A percentile compares a stretch with the other conserved stretches of the same genome.
Evolutionary conservation across 345 rosid species (phyloP).

Genomic region (Eucalyptus curtisii): DNA sequence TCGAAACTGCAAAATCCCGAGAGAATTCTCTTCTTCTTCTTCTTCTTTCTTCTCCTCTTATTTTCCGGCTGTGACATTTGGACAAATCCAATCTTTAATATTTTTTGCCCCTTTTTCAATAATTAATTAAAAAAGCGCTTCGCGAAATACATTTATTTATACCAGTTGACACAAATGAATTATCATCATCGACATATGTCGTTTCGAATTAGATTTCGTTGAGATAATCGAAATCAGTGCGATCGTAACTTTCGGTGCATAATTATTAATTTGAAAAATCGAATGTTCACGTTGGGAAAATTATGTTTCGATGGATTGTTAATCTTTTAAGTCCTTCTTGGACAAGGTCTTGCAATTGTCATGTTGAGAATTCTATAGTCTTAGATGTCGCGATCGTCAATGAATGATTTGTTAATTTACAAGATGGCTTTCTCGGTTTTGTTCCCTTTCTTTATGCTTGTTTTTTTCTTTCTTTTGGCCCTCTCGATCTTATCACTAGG

Average conservation of each 20-base stretch:
- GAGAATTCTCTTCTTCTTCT: neutral
- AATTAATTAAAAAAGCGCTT: no score
- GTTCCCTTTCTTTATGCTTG: neutral
- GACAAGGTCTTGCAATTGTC: neutral
- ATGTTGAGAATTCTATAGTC: neutral
- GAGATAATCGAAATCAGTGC: fast-evolving
- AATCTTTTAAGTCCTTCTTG: neutral
- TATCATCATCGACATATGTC: fast-evolving
- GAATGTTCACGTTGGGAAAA: neutral
- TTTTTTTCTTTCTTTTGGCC: no score
- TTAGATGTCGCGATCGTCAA: neutral
- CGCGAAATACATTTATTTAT: no score
- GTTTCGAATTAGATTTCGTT: no score
- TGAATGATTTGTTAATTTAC: neutral
- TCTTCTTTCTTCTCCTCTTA: neutral
- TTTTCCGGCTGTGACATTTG: neutral
- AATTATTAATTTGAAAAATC: fast-evolving
- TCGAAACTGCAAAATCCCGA: neutral
- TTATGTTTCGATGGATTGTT: neutral
- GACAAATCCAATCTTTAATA: neutral
- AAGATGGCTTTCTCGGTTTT: neutral
- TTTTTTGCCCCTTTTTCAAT: no score
- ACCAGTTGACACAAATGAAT: neutral
- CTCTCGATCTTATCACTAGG: neutral
- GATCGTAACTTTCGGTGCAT: fast-evolving